phyloP scores from a whole-genome alignment of 495 filamentous ascomycete genomes.

The Penicillium coprophilum region DNA sequence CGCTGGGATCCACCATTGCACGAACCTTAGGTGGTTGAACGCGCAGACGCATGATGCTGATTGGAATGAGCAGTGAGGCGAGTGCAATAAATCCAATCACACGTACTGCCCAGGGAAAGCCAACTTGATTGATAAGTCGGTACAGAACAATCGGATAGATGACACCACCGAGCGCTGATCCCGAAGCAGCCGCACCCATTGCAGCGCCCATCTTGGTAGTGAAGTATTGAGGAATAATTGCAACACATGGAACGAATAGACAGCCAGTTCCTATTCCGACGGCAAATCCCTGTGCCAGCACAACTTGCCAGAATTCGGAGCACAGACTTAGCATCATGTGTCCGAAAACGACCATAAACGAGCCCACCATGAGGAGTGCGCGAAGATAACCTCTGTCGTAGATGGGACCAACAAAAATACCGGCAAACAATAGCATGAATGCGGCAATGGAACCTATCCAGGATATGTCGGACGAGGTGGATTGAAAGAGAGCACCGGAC shows the following conservation, averaged over 20 bases:
- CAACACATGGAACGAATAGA: slow-evolving; percentile 36
- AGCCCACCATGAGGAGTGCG: not conserved
- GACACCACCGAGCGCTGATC: slow-evolving; percentile 44
- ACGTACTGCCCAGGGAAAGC: slow-evolving; percentile 50
- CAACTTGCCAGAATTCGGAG: slow-evolving; percentile 34
- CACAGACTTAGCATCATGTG: slow-evolving; percentile 42
- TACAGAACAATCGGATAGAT: slow-evolving; percentile 52
- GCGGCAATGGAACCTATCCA: slow-evolving; percentile 53
- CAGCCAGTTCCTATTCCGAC: slow-evolving; percentile 28
- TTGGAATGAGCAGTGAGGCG: slow-evolving; percentile 41
- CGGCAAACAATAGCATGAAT: slow-evolving; percentile 54
- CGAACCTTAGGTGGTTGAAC: slow-evolving; percentile 16
- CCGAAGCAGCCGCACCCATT: slow-evolving; percentile 38
- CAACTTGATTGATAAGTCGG: slow-evolving; percentile 38
- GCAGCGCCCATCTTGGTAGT: slow-evolving; percentile 20
- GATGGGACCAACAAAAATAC: slow-evolving; percentile 54
- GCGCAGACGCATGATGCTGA: slow-evolving; percentile 42
- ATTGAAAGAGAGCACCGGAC: slow-evolving; percentile 15
- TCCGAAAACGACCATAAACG: slow-evolving; percentile 20
- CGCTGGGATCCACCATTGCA: slow-evolving; percentile 28
- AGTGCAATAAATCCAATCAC: slow-evolving; percentile 49
- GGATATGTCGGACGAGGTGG: slow-evolving; percentile 46
- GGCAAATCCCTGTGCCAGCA: slow-evolving; percentile 19
- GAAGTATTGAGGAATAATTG: slow-evolving; percentile 38
- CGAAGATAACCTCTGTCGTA: slow-evolving; percentile 54